Evolutionary conservation across 352 stramenopile genomes (phyloP).

Genomic region (Plasmopara viticola): DNA sequence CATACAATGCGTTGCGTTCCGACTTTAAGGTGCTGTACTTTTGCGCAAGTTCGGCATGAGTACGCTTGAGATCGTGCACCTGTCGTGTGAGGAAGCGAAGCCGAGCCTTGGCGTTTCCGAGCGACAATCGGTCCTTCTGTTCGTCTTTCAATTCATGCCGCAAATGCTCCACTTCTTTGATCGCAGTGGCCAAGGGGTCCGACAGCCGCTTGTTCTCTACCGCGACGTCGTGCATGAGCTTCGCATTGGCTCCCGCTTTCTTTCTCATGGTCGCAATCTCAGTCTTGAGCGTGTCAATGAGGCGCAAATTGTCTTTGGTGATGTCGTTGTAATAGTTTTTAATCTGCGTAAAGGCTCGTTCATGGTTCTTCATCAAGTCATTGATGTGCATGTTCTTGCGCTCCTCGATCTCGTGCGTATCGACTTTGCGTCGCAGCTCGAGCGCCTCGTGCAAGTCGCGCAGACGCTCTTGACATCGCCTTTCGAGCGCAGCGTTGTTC

Average conservation of each 20-base stretch:
- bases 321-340: conserved; percentile 97
- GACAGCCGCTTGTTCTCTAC: conserved; percentile 91
- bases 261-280: conserved; percentile 92
- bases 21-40: conserved; percentile 74
- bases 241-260: conserved; percentile 86
- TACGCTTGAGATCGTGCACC: conserved; percentile 50
- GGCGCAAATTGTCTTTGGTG: conserved; percentile 89
- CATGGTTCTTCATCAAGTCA: conserved; percentile 92
- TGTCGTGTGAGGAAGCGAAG: conserved; percentile 75
- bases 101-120: conserved; percentile 84
- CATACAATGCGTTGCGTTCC: conserved; percentile 86
- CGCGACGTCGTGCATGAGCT: conserved; percentile 90
- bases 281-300: conserved; percentile 90
- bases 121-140: conserved; percentile 87
- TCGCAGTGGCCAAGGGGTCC: conserved; percentile 77
- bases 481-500: conserved; percentile 69
- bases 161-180: conserved; percentile 87
- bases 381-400: conserved; percentile 95
- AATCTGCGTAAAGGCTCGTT: conserved; percentile 91
- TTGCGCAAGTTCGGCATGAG: conserved; percentile 59
- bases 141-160: conserved; percentile 87
- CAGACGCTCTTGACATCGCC: conserved; percentile 64
- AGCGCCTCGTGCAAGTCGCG: conserved; percentile 77
- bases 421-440: conserved; percentile 88
- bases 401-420: conserved; percentile 92